Evolutionary conservation across 108 stramenopile species (phyloP), one percentile per base, ranked within the genome.

Genomic region (Schizochytrium sp.): DNA sequence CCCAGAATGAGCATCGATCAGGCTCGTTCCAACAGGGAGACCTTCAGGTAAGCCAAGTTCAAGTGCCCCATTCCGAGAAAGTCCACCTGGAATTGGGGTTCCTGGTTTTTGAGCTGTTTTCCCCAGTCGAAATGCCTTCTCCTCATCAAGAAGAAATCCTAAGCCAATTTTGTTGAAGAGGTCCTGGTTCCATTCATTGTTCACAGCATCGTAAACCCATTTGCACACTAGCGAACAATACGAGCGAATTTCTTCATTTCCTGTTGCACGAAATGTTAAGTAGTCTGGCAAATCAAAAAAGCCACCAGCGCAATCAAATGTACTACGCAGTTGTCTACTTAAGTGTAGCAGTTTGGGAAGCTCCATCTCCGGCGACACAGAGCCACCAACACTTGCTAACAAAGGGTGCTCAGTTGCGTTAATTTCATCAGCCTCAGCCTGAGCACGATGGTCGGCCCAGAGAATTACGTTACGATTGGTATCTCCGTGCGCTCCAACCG

Each of bases 401-500:
- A 56, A 40, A 0, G 47, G 41, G 46, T 87, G 76, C 40, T 61
- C 87, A 44, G 41, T 64, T 44, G 61, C 87, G 17, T 88, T 90
- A 13, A 90, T 72, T 12, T 28, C 87, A 15, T 19, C 61, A 3
- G 90, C 90, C 53, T 90, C 87, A 41, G 38, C 56, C 19, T 28
- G 57, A 15, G 90, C 87, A 12, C 90, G 61, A 64, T 90, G 90
- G 61, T 90, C 90, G n/a, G 87, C 41, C 90, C 90, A 90, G 46
- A 90, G 42, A 40, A 90, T 64, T 49, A 90, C 87, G 44, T 90
- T 69, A 28, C 72, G 69, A 15, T 10, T 17, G 12, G n/a, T n/a
- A 3, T 90, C 90, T 19, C 60, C 87, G 13, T 40, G 12, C 19
- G 40, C 46, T 44, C 72, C 72, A 7, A 90, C 90, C 46, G 38